phyloP scores from a whole-genome alignment of 2,329 filamentous ascomycete species.

The Aureobasidium sp. region DNA sequence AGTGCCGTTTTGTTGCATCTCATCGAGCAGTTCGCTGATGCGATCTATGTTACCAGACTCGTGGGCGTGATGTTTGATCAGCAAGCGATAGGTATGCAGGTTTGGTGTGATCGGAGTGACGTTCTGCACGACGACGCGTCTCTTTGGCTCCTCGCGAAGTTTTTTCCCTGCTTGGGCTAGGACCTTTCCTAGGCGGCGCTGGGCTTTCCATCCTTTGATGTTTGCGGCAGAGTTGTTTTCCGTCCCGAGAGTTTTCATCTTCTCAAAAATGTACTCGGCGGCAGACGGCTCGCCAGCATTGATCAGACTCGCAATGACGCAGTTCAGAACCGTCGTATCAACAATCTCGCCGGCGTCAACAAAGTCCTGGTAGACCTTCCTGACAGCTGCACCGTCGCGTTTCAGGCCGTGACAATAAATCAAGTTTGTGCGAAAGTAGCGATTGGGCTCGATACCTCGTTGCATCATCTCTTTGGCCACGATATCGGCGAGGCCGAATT shows the following conservation, averaged over 20 bases:
- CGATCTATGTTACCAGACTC: constrained; percentile 61
- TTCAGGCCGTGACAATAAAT: constrained; percentile 78
- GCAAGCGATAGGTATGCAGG: constrained; percentile 66
- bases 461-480: constrained; percentile 71
- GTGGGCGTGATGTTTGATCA: constrained; percentile 66
- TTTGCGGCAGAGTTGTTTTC: constrained; percentile 25
- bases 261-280: constrained; percentile 70
- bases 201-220: constrained; percentile 33
- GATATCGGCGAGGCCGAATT: constrained; percentile 75
- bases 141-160: constrained; percentile 37
- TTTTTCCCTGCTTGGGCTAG: constrained; percentile 37
- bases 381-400: constrained; percentile 62
- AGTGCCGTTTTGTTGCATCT: constrained; percentile 66
- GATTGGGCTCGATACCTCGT: constrained; percentile 60
- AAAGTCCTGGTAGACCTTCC: constrained; percentile 70
- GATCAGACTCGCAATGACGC: constrained; percentile 70
- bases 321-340: constrained; percentile 79
- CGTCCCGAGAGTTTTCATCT: constrained; percentile 63
- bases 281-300: constrained; percentile 65
- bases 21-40: constrained; percentile 62
- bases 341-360: constrained; percentile 81
- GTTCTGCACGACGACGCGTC: constrained; percentile 51
- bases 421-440: constrained; percentile 71
- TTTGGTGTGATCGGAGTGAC: constrained; percentile 62
- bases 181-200: constrained; percentile 36